Percentiles rank a stretch among this genome's conserved stretches.
Evolutionary conservation across 225 moss, liverwort and hornwort genomes (phyloP).

Genomic region (Polytrichum formosum): DNA sequence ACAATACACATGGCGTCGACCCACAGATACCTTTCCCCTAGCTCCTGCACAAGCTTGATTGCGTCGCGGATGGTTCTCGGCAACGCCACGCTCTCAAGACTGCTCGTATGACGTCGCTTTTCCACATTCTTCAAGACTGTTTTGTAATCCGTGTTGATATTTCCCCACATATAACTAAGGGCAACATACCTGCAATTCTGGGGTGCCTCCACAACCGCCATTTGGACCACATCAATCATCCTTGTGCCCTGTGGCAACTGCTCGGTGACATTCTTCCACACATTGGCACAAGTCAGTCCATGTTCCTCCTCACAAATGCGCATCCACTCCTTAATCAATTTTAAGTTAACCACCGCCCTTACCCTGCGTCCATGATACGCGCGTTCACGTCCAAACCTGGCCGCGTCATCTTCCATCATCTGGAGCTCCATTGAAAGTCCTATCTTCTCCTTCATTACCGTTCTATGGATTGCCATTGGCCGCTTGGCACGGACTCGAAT

Average conservation of each 20-base stretch:
- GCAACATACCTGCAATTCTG: slow-evolving; percentile 12
- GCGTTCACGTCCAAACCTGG: slow-evolving; percentile 11
- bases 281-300: slow-evolving; percentile 7
- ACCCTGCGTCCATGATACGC: slow-evolving; percentile 16
- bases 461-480: slow-evolving; percentile 2
- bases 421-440: slow-evolving; percentile 1
- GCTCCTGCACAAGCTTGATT: slow-evolving; percentile 10
- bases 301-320: slow-evolving; percentile 15
- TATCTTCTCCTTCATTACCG: slow-evolving; percentile 2
- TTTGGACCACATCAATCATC: slow-evolving; percentile 21
- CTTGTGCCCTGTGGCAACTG: slow-evolving; percentile 11
- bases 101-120: slow-evolving; percentile 12
- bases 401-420: slow-evolving; percentile 23
- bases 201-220: slow-evolving; percentile 19
- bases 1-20: slow-evolving; percentile 22
- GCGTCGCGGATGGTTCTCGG: slow-evolving; percentile 18
- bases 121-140: slow-evolving; percentile 12
- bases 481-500: neutral
- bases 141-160: neutral
- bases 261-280: slow-evolving; percentile 14
- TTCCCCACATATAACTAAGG: slow-evolving; percentile 16
- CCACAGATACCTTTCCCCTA: slow-evolving; percentile 14
- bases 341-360: slow-evolving; percentile 10
- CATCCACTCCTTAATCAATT: slow-evolving; percentile 15
- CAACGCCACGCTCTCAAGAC: slow-evolving; percentile 13